Evolutionary conservation across 2,329 filamentous ascomycete species (phyloP).

Genomic region (Dryadomyces quercivorus): DNA sequence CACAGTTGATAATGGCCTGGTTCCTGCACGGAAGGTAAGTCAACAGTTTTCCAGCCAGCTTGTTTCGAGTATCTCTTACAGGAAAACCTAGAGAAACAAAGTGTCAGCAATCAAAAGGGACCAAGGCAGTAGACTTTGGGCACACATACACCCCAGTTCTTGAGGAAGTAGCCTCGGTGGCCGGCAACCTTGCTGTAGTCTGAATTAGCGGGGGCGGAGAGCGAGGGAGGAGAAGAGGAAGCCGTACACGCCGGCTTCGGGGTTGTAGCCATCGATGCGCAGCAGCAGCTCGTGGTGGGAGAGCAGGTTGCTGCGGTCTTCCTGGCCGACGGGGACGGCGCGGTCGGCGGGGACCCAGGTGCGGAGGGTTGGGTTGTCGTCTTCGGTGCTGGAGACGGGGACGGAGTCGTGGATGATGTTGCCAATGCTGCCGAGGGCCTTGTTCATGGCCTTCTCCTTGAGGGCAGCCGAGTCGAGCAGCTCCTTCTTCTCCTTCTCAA

Average conservation of each 20-base stretch:
- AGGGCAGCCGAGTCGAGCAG: slow-evolving; percentile 57
- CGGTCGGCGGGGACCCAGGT: slow-evolving; percentile 72
- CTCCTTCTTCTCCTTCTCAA: slow-evolving; percentile 68
- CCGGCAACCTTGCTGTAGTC: slow-evolving; percentile 63
- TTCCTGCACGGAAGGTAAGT: slow-evolving; percentile 32
- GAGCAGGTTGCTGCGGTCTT: slow-evolving; percentile 59
- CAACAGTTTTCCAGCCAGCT: not conserved
- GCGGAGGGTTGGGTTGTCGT: slow-evolving; percentile 67
- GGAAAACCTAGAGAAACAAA: not conserved
- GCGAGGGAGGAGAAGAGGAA: not conserved
- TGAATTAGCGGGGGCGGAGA: not conserved
- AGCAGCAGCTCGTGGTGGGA: slow-evolving; percentile 93
- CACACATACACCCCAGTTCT: slow-evolving; percentile 60
- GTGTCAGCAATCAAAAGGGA: not conserved
- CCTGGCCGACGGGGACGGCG: slow-evolving; percentile 32
- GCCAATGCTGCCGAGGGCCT: slow-evolving; percentile 73
- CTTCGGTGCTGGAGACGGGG: slow-evolving; percentile 73
- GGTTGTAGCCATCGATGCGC: slow-evolving; percentile 81
- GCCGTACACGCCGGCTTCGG: slow-evolving; percentile 60
- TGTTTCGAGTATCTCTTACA: not conserved
- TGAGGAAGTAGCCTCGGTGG: slow-evolving; percentile 87
- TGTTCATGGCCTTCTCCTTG: slow-evolving; percentile 63
- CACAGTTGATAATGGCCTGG: slow-evolving; percentile 77
- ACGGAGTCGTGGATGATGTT: slow-evolving; percentile 88
- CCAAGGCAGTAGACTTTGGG: not conserved